Evolutionary conservation across 2,329 filamentous ascomycete species (phyloP).

Genomic region (Fusarium phyllophilum): DNA sequence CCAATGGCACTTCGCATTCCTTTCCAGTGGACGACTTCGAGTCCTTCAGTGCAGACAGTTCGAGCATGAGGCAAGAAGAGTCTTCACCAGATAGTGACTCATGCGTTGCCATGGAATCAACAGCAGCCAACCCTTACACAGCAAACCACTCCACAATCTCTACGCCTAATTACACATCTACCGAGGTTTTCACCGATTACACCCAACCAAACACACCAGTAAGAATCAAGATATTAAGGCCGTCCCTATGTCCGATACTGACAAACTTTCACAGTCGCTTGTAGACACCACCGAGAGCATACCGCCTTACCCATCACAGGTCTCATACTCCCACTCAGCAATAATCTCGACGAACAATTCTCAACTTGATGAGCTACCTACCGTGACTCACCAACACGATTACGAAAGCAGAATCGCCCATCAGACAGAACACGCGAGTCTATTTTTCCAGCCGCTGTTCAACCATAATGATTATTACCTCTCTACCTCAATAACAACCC

Average conservation of each 20-base stretch:
- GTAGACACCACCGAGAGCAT: fast-evolving
- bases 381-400: fast-evolving
- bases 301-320: fast-evolving
- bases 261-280: not conserved
- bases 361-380: fast-evolving
- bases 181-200: fast-evolving
- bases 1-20: too few species aligned
- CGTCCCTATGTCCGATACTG: too few species aligned
- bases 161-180: not conserved
- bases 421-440: not conserved
- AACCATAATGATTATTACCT: not conserved
- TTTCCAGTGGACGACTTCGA: too few species aligned
- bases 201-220: not conserved
- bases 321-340: fast-evolving
- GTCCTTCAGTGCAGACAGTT: not conserved
- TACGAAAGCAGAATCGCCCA: fast-evolving
- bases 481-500: fast-evolving
- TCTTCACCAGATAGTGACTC: not conserved
- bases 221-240: not conserved
- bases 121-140: fast-evolving
- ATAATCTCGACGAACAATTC: fast-evolving
- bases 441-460: not conserved
- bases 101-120: fast-evolving
- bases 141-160: fast-evolving
- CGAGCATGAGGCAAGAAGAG: not conserved